Conservation (phyloP, 257 asterid species). For the Solanum clarkiae region DNA sequence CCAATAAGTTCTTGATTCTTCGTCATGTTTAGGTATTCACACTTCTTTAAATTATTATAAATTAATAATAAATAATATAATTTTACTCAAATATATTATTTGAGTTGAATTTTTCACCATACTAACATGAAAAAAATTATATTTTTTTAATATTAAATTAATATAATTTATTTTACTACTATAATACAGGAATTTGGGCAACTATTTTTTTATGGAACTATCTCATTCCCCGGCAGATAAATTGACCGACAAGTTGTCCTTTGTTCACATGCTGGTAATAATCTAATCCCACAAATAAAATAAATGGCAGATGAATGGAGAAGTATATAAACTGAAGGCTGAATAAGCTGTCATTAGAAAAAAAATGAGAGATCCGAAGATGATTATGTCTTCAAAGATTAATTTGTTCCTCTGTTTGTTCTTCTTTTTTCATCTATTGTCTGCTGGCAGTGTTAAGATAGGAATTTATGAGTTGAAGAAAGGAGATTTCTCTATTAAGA, state of each 20-base stretch:
- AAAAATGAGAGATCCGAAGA: background rate
- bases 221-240: background rate
- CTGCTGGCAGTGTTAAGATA: background rate
- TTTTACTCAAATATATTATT: background rate
- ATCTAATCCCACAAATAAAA: background rate
- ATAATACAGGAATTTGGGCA: background rate
- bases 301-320: background rate
- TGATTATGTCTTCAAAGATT: constrained; percentile 10
- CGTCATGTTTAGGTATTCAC: background rate
- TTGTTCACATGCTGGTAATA: background rate
- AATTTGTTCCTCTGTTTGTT: constrained; percentile 8
- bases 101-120: background rate
- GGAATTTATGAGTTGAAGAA: constrained; percentile 10
- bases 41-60: background rate
- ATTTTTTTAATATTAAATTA: background rate
- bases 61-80: background rate
- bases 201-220: background rate
- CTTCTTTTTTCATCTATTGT: background rate
- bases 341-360: background rate
- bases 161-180: no score
- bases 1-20: background rate
- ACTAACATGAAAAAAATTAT: background rate
- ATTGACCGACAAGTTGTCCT: background rate
- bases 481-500: constrained; percentile 47
- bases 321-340: background rate